Conservation (phyloP, 306 rosid genomes). For the Arachis hypogaea region DNA sequence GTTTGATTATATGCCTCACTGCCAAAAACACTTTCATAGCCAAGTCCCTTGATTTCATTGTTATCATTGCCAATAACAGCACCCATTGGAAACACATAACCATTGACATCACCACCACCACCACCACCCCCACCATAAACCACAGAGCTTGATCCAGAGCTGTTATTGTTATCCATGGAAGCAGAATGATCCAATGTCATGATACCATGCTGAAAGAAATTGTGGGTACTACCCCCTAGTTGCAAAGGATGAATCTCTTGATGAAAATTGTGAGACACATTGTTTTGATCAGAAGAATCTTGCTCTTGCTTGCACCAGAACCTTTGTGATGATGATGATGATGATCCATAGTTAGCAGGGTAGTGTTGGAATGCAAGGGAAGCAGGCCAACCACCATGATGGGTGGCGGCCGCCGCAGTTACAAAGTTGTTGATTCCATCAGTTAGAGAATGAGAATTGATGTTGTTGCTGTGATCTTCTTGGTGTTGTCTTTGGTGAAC, state of each 20-base stretch:
- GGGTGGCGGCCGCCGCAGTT: neutral
- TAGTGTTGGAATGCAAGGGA: slow-evolving; percentile 53
- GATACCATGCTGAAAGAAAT: slow-evolving; percentile 62
- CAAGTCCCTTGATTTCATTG: slow-evolving; percentile 36
- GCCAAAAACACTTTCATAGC: slow-evolving; percentile 54
- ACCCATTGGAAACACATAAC: slow-evolving; percentile 56
- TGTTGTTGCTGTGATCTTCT: neutral
- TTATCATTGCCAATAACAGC: slow-evolving; percentile 34
- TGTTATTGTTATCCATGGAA: slow-evolving; percentile 71
- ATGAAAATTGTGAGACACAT: slow-evolving; percentile 16
- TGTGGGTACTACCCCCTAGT: slow-evolving; percentile 51
- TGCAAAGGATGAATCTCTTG: slow-evolving; percentile 53
- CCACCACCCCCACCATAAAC: slow-evolving; percentile 43
- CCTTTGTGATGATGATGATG: slow-evolving; percentile 37
- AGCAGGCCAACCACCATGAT: slow-evolving; percentile 52
- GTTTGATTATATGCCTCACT: slow-evolving; percentile 44
- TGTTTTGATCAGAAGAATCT: slow-evolving; percentile 31
- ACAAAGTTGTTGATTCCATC: slow-evolving; percentile 39
- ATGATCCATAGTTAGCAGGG: too few relatives aligned
- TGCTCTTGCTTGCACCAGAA: slow-evolving; percentile 87
- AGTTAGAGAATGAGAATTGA: slow-evolving; percentile 39
- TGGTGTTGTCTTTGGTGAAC: too few relatives aligned
- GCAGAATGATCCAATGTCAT: slow-evolving; percentile 53
- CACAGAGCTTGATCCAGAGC: slow-evolving; percentile 53
- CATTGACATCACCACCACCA: slow-evolving; percentile 23